Percentiles rank a stretch among this genome's conserved stretches.
phyloP scores from a whole-genome alignment of 2,329 filamentous ascomycete genomes.

The Macrophomina pseudophaseolina region DNA sequence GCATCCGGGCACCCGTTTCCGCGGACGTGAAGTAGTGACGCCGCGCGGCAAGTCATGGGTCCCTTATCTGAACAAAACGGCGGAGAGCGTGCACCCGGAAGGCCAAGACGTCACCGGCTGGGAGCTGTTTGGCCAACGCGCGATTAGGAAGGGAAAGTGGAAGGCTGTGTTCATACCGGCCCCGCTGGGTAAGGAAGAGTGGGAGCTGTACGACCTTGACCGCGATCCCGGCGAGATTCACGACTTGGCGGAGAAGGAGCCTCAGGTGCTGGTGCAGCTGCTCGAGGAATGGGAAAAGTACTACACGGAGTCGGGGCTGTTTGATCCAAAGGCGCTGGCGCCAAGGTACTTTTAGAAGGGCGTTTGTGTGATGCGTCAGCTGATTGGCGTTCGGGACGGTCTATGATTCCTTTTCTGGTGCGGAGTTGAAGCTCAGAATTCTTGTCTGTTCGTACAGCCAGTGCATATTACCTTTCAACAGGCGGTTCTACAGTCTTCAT shows the following conservation, averaged over 20 bases:
- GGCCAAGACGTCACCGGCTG: slow-evolving; percentile 24
- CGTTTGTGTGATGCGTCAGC: neutral
- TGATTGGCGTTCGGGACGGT: no score
- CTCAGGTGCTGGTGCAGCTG: slow-evolving; percentile 23
- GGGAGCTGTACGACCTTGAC: slow-evolving; percentile 30
- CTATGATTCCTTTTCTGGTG: no score
- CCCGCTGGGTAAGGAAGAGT: slow-evolving; percentile 27
- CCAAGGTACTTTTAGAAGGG: neutral
- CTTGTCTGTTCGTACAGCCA: no score
- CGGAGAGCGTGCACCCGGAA: neutral
- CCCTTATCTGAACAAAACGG: neutral
- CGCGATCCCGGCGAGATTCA: slow-evolving; percentile 27
- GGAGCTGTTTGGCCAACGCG: slow-evolving; percentile 29
- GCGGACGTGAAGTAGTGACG: slow-evolving; percentile 11
- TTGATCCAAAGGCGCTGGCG: slow-evolving; percentile 23
- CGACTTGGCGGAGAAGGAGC: slow-evolving; percentile 26
- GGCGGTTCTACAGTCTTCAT: no score
- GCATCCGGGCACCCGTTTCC: slow-evolving; percentile 16
- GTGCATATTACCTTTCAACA: no score
- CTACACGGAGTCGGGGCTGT: slow-evolving; percentile 29
- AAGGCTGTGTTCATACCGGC: slow-evolving; percentile 29
- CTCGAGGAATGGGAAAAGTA: slow-evolving; percentile 29
- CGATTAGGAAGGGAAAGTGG: slow-evolving; percentile 27
- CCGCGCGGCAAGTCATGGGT: slow-evolving; percentile 22
- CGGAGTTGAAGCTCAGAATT: no score